Conservation (phyloP, 202 grass and related monocot species). For the Elaeis oleifera region DNA sequence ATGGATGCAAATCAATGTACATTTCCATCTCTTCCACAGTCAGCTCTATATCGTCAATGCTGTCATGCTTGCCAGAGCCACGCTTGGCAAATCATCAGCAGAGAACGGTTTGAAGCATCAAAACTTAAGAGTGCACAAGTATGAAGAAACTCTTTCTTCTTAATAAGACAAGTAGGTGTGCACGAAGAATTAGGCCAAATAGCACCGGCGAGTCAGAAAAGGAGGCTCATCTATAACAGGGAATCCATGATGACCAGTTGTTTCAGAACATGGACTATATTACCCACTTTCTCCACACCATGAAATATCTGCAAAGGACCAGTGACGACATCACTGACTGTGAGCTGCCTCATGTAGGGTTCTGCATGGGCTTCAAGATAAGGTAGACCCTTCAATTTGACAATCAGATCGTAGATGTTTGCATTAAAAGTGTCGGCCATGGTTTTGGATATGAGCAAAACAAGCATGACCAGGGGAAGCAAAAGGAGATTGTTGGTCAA, state of each 20-base stretch:
- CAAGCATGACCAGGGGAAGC: constrained; percentile 91
- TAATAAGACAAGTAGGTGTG: constrained; percentile 76
- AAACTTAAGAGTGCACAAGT: constrained; percentile 26
- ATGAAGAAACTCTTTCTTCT: constrained; percentile 54
- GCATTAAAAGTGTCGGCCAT: constrained; percentile 76
- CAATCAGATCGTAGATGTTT: constrained; percentile 78
- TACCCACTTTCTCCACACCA: constrained; percentile 75
- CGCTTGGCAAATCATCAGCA: constrained; percentile 66
- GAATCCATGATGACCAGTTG: constrained; percentile 85
- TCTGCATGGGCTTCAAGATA: constrained; percentile 87
- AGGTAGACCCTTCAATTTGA: constrained; percentile 87
- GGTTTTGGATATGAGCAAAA: constrained; percentile 83
- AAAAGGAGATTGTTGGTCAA: constrained; percentile 82
- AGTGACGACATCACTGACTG: constrained; percentile 78
- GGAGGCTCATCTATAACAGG: constrained; percentile 78
- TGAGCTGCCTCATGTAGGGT: constrained; percentile 85
- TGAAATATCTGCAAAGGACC: constrained; percentile 65
- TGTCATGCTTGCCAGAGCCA: constrained; percentile 69
- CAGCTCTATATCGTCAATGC: constrained; percentile 57
- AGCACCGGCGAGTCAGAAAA: constrained; percentile 49
- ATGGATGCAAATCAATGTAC: constrained; percentile 90
- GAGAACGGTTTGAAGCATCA: constrained; percentile 49
- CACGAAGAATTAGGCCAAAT: constrained; percentile 69
- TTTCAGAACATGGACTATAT: constrained; percentile 72
- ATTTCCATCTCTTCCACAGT: constrained; percentile 80